A percentile compares a stretch with the other conserved stretches of the same genome.
These are phyloP conservation scores for Pythium guiyangense DNA, from an alignment of 352 stramenopile species.

Conservation along the genomic window DNA sequence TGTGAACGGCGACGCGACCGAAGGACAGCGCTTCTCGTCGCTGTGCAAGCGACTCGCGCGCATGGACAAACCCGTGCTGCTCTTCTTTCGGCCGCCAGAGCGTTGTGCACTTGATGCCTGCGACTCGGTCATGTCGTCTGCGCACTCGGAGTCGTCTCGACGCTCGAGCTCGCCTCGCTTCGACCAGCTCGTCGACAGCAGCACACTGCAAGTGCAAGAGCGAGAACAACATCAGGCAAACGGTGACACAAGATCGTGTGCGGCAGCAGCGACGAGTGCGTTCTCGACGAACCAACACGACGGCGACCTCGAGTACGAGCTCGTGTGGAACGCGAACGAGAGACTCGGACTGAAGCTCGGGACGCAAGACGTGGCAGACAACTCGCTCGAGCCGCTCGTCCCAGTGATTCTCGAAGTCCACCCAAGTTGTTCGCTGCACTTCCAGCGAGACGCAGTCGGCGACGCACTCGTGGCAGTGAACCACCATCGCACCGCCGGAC, in stretches of 20 bases:
- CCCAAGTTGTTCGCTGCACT: slow-evolving; percentile 24
- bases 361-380: not conserved
- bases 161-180: slow-evolving; percentile 1
- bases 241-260: not conserved
- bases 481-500: slow-evolving; percentile 18
- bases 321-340: slow-evolving; percentile 9
- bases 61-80: slow-evolving; percentile 37
- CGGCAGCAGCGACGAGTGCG: not conserved
- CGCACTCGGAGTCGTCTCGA: slow-evolving; percentile 2
- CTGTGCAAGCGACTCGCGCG: slow-evolving; percentile 28
- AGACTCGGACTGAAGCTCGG: slow-evolving; percentile 13
- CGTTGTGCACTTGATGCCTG: slow-evolving; percentile 13
- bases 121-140: slow-evolving; percentile 9
- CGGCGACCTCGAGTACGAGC: slow-evolving; percentile 9
- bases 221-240: not conserved
- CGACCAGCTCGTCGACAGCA: too few relatives aligned
- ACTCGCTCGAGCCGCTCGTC: not conserved
- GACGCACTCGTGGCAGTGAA: slow-evolving; percentile 39
- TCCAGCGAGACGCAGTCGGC: slow-evolving; percentile 26
- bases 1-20: slow-evolving; percentile 41
- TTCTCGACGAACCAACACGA: not conserved
- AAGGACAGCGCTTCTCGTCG: slow-evolving; percentile 21
- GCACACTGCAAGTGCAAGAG: not conserved
- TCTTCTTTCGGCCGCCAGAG: slow-evolving; percentile 38
- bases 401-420: slow-evolving; percentile 10